A percentile compares a stretch with the other conserved stretches of the same genome.
These are phyloP conservation scores for Penicillium atrosanguineum DNA, from an alignment of 495 filamentous ascomycete genomes.

Conservation along the genomic window DNA sequence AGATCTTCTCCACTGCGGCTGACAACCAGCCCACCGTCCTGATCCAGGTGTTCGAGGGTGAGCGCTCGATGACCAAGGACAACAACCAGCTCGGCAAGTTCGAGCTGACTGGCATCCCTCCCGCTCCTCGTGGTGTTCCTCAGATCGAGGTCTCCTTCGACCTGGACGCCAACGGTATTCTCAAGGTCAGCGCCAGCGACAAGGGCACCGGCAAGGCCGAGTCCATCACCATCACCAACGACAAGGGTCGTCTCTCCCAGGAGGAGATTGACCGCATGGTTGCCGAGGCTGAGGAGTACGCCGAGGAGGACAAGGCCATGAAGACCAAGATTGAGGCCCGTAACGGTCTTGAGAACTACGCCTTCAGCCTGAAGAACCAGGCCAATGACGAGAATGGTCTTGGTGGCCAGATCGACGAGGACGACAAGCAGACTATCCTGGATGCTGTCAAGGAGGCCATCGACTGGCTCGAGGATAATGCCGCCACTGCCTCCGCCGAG, in stretches of 20 bases:
- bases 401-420: conserved; percentile 95
- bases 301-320: conserved; percentile 98
- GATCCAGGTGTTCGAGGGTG: conserved; percentile 99
- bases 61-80: conserved; percentile 98
- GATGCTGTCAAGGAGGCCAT: conserved; percentile 96
- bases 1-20: conserved; percentile 98
- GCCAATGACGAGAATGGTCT: conserved; percentile 96
- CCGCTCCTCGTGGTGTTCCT: conserved; percentile 96
- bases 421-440: conserved; percentile 97
- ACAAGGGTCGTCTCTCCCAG: conserved; percentile 97
- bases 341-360: conserved; percentile 95
- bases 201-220: conserved; percentile 99
- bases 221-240: conserved; percentile 98
- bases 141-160: conserved; percentile 99
- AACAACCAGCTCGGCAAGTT: conserved; percentile 99
- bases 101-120: conserved; percentile 95
- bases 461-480: conserved; percentile 98
- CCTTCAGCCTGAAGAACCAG: conserved; percentile 98
- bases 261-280: conserved; percentile 99
- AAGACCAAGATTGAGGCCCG: conserved; percentile 90
- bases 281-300: conserved; percentile 94
- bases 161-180: conserved; percentile 98
- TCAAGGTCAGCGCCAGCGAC: conserved; percentile 95
- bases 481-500: conserved; percentile 76
- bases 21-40: conserved; percentile 99